Conservation (phyloP, 163 green algal genomes). For the Scenedesmus sp. region DNA sequence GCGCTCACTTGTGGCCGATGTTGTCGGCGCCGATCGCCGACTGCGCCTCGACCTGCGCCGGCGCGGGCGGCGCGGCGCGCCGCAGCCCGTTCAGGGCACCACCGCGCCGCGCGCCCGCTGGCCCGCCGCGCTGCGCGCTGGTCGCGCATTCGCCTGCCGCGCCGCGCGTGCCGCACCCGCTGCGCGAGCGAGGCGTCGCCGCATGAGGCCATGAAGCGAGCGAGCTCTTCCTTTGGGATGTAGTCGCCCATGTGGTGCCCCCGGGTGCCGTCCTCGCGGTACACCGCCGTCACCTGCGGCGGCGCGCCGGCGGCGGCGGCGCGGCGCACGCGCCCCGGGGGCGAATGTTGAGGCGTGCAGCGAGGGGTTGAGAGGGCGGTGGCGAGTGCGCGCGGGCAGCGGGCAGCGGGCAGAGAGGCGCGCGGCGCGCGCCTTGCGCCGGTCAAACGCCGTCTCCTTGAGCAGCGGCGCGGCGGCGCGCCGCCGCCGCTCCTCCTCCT, state of each 20-base stretch:
- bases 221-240: conserved; percentile 82
- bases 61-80: too few species aligned
- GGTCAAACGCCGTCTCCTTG: conserved; percentile 76
- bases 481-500: conserved; percentile 49
- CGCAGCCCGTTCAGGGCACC: too few species aligned
- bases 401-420: background rate
- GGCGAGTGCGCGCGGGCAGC: background rate
- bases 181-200: conserved; percentile 52
- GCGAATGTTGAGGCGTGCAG: too few species aligned
- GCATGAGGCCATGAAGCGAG: conserved; percentile 70
- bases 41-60: conserved; percentile 54
- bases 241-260: conserved; percentile 84
- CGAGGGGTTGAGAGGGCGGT: too few species aligned
- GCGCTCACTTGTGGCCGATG: conserved; percentile 90
- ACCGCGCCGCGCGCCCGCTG: too few species aligned
- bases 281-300: conserved; percentile 61
- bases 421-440: conserved; percentile 50
- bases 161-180: conserved; percentile 22
- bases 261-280: conserved; percentile 65
- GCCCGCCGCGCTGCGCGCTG: too few species aligned
- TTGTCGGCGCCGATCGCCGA: conserved; percentile 75
- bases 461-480: conserved; percentile 52
- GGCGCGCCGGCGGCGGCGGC: background rate
- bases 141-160: too few species aligned
- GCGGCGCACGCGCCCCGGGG: background rate